A percentile compares a stretch with the other conserved stretches of the same genome.
Conservation (phyloP, 805 yeast species). For the Candida piceae region DNA sequence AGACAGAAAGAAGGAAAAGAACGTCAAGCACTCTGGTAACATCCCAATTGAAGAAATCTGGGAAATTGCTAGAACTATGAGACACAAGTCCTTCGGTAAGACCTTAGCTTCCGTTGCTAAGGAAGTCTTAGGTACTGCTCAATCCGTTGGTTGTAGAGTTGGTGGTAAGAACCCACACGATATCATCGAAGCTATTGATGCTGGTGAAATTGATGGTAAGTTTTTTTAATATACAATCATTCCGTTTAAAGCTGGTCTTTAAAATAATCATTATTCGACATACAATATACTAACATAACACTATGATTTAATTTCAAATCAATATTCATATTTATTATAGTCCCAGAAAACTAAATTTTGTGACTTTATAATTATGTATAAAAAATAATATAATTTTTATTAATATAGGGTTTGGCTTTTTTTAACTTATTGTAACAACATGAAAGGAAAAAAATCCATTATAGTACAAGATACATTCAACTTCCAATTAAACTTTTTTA, state of each 20-base stretch:
- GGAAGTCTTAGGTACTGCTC: constrained; percentile 99
- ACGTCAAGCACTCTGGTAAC: constrained; percentile 99
- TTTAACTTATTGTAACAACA: neutral
- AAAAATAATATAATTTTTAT: constrained; percentile 20
- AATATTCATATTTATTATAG: constrained; percentile 18
- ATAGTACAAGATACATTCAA: too few species aligned
- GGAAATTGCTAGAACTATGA: constrained; percentile 97
- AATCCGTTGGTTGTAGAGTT: constrained; percentile 99
- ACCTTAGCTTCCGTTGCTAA: constrained; percentile 93
- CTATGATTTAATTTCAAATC: constrained; percentile 5
- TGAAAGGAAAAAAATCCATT: neutral
- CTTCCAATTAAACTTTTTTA: too few species aligned
- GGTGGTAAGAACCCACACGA: constrained; percentile 99
- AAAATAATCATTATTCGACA: neutral
- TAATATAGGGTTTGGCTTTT: constrained; percentile 21
- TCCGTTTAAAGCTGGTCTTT: constrained; percentile 1
- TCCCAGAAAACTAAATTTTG: constrained; percentile 64
- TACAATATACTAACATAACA: neutral
- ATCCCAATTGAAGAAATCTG: constrained; percentile 92
- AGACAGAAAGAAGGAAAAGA: constrained; percentile 99
- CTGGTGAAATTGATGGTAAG: constrained; percentile 87
- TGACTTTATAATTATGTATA: constrained; percentile 25
- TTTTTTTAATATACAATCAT: constrained; percentile 26
- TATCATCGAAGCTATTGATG: constrained; percentile 96
- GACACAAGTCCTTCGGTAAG: constrained; percentile 97